phyloP scores from a whole-genome alignment of 495 filamentous ascomycete species.

The Hypoxylon perforatum region DNA sequence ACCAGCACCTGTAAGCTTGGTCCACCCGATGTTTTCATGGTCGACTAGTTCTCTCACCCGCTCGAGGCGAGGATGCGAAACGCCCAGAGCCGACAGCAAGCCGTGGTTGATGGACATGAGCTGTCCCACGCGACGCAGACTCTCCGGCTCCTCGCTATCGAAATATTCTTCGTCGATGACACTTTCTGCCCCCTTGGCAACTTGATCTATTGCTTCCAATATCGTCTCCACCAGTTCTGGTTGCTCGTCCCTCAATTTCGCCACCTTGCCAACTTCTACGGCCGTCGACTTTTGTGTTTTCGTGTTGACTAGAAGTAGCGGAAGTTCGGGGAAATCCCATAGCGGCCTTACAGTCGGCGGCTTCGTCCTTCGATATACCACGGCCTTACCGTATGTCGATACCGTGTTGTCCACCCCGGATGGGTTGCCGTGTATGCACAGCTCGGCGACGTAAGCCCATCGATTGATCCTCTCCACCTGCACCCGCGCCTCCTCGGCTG shows the following conservation, averaged over 20 bases:
- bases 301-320: conserved; percentile 89
- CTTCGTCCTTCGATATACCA: conserved; percentile 83
- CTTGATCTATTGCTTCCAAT: conserved; percentile 82
- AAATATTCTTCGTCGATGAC: conserved; percentile 74
- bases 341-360: conserved; percentile 82
- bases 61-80: conserved; percentile 93
- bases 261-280: conserved; percentile 87
- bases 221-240: conserved; percentile 79
- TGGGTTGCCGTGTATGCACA: conserved; percentile 96
- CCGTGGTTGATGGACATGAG: conserved; percentile 94
- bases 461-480: conserved; percentile 95
- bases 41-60: conserved; percentile 93
- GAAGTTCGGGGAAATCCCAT: conserved; percentile 87
- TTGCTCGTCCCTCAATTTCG: conserved; percentile 71
- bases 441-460: conserved; percentile 96
- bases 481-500: conserved; percentile 77
- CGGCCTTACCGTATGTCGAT: conserved; percentile 88
- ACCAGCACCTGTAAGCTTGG: conserved; percentile 94
- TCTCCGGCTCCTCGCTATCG: conserved; percentile 65
- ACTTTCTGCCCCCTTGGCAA: conserved; percentile 77
- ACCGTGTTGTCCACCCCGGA: conserved; percentile 99
- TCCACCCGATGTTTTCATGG: conserved; percentile 90
- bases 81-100: conserved; percentile 85
- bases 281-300: conserved; percentile 82
- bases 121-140: conserved; percentile 78